Conservation (phyloP, 1,284 basidiomycete genomes). For the Rhodotorula sp. region DNA sequence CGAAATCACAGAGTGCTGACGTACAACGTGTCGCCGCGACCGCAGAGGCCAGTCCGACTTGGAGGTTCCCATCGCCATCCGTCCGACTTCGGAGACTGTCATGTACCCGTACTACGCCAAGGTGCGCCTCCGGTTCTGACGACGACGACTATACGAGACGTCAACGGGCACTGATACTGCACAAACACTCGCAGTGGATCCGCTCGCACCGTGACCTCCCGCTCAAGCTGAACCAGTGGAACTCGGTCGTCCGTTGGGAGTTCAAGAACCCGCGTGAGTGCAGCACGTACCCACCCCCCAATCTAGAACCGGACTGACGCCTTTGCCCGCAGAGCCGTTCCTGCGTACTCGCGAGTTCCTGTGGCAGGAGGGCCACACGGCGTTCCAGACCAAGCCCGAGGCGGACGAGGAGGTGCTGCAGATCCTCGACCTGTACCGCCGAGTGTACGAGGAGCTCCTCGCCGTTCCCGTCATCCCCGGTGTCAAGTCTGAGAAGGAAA, state of each 20-base stretch:
- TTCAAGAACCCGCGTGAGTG: conserved; percentile 93
- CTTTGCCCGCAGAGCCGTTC: conserved; percentile 72
- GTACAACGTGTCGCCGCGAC: not conserved
- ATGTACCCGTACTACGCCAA: conserved; percentile 48
- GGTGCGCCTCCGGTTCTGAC: conserved; percentile 28
- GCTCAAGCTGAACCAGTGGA: conserved; percentile 98
- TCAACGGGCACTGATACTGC: conserved; percentile 63
- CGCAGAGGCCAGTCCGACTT: conserved; percentile 82
- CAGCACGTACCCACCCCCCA: not conserved
- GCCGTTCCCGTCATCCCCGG: conserved; percentile 96
- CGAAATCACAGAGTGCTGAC: not conserved
- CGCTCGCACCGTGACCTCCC: conserved; percentile 96
- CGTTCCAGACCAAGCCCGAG: conserved; percentile 81
- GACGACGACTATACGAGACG: not conserved
- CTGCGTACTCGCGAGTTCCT: conserved; percentile 98
- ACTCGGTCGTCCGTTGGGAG: conserved; percentile 98
- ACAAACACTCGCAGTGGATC: conserved; percentile 64
- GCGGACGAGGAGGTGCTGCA: conserved; percentile 88
- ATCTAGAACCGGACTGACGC: not conserved
- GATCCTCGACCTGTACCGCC: conserved; percentile 93
- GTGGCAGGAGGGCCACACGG: conserved; percentile 99
- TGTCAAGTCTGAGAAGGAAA: conserved; percentile 98
- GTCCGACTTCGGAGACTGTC: conserved; percentile 80
- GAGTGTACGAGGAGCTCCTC: conserved; percentile 94
- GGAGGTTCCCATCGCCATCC: conserved; percentile 95